These are phyloP conservation scores for Eragrostis tef DNA, from an alignment of 202 grass and related monocot genomes.

Conservation along the genomic window DNA sequence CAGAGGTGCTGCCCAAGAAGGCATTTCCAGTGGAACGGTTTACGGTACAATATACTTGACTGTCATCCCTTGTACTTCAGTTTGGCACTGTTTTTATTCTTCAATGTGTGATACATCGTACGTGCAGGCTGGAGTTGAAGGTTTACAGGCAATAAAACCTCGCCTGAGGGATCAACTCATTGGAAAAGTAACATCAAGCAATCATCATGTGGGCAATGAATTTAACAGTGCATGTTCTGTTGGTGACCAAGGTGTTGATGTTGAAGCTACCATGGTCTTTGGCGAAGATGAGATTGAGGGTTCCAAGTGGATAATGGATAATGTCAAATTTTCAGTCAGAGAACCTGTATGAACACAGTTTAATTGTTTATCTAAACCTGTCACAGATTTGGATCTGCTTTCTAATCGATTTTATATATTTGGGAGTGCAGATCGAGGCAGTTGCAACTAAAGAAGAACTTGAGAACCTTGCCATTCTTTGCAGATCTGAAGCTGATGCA, in stretches of 20 bases:
- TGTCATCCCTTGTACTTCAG: constrained; percentile 20
- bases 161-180: constrained; percentile 48
- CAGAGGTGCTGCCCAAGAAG: constrained; percentile 42
- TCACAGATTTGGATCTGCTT: constrained; percentile 27
- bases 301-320: constrained; percentile 83
- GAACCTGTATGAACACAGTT: constrained; percentile 66
- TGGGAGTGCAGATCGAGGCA: constrained; percentile 74
- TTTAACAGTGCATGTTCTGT: constrained; percentile 41
- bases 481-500: constrained; percentile 91
- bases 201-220: constrained; percentile 36
- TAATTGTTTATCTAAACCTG: constrained; percentile 40
- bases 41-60: constrained; percentile 52
- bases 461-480: constrained; percentile 76
- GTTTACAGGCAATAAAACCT: constrained; percentile 95
- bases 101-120: constrained; percentile 30
- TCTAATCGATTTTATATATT: constrained; percentile 39
- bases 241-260: constrained; percentile 74
- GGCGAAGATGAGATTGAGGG: constrained; percentile 66
- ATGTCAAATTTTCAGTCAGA: constrained; percentile 96
- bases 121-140: constrained; percentile 82
- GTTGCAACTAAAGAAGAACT: constrained; percentile 91
- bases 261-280: constrained; percentile 77
- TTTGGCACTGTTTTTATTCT: constrained; percentile 38
- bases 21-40: constrained; percentile 80
- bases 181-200: constrained; percentile 51